Conservation (phyloP, 1,139 yeast genomes). For the Yamadazyma trypodendri region DNA sequence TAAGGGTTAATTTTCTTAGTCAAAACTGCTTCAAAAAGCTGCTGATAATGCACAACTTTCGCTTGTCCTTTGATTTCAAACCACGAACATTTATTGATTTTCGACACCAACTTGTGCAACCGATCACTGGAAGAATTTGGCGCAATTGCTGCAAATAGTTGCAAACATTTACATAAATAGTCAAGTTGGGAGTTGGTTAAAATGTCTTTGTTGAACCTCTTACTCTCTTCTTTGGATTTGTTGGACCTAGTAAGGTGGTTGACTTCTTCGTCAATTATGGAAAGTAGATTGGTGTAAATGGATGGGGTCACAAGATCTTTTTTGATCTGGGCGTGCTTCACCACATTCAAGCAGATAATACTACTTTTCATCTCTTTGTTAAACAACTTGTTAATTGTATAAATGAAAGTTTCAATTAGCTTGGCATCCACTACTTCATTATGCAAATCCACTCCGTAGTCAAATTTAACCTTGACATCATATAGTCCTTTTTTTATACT, state of each 20-base stretch:
- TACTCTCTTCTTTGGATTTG: conserved; percentile 13
- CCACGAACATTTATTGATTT: conserved; percentile 1
- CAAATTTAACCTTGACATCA: conserved; percentile 10
- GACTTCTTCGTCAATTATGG: conserved; percentile 33
- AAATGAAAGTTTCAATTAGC: conserved; percentile 30
- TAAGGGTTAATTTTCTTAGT: too few species aligned
- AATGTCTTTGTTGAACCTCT: conserved; percentile 13
- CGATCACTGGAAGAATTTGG: not conserved
- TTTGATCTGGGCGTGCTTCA: conserved; percentile 8
- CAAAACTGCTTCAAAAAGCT: not conserved
- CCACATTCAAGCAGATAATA: conserved; percentile 9
- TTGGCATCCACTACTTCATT: conserved; percentile 11
- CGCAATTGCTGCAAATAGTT: conserved; percentile 6
- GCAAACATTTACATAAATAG: conserved; percentile 15
- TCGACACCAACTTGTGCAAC: not conserved
- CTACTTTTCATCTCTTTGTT: conserved; percentile 13
- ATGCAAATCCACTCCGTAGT: conserved; percentile 6
- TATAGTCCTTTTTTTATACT: conserved; percentile 7
- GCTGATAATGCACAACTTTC: not conserved
- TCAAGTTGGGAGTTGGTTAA: conserved; percentile 25
- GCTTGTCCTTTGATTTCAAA: not conserved
- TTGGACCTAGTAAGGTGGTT: conserved; percentile 36
- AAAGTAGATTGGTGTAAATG: conserved; percentile 20
- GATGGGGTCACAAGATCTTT: conserved; percentile 2
- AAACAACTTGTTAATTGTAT: conserved; percentile 23